Evolutionary conservation across 1,139 yeast genomes (phyloP), one percentile per base, ranked within the genome.

Genomic region (Debaryomyces subglobosus): DNA sequence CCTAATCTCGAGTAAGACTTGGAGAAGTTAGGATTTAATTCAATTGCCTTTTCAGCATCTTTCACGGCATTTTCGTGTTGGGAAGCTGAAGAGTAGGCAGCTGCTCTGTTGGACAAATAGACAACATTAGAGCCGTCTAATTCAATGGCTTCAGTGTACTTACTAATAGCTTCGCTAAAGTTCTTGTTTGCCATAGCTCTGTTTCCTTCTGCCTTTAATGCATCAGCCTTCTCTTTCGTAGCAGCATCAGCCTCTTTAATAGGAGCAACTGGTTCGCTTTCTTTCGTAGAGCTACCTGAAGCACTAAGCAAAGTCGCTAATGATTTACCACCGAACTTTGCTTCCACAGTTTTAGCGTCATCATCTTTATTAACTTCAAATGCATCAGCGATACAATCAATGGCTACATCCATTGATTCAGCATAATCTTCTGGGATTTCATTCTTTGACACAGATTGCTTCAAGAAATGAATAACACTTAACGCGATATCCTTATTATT

Each of bases 1-100:
- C 98, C 99, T 58, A 94, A 77, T 68, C 99, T 85, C 9, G 97
- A 89, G 77, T 91, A 94, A 9, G 97, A 97, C 74, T 92, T 92
- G 40, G 97, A 83, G 61, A 90, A 94, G 15, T 73, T 62, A 43
- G 97, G 87, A 64, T 94, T 91, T 50, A 86, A 74, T 53, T 81
- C 79, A 50, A 90, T 84, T 38, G 99, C 97, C 51, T 75, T 73
- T 62, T 85, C 79, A 29, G 99, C 97, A 67, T 94, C 99, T 39
- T 72, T 74, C 41, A 88, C 82, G 1, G 99, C 99, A 55, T 80
- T 74, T 15, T 82, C 86, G 62, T 89, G 94, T 53, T 89, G 77
- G 52, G 84, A 79, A 40, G 81, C 65, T 7, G 96, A 89, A 15
- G 96, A 89, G 68, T 88, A 84, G 5, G 99, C 99, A 44, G 99